Conservation (phyloP, 768 basidiomycete species). For the Lactifluus pinguis region DNA sequence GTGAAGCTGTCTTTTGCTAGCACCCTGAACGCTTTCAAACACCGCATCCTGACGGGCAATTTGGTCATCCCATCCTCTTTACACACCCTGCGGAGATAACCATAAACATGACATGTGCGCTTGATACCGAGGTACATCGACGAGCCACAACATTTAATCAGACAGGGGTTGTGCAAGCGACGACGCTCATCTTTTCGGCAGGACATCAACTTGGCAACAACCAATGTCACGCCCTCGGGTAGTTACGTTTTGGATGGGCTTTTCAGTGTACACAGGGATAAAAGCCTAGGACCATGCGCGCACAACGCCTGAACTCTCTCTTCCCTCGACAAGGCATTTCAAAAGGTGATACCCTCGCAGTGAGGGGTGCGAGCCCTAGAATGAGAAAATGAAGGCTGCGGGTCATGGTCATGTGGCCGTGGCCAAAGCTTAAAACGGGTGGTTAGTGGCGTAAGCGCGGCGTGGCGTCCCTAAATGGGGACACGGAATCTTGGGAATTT, state of each 20-base stretch:
- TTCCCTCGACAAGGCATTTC: not conserved
- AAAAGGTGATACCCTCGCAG: not conserved
- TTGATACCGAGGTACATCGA: not conserved
- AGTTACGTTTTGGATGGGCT: not conserved
- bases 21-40: slow-evolving; percentile 9
- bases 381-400: not conserved
- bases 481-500: slow-evolving; percentile 4
- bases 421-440: not conserved
- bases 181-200: not conserved
- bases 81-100: not conserved
- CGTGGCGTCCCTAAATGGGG: slow-evolving; percentile 9
- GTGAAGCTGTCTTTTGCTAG: not conserved
- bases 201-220: not conserved
- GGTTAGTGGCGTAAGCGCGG: slow-evolving; percentile 1
- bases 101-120: not conserved
- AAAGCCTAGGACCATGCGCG: not conserved
- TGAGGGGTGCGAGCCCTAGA: not conserved
- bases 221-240: not conserved
- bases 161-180: not conserved
- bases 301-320: not conserved
- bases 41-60: slow-evolving; percentile 1
- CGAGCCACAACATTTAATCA: not conserved
- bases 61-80: not conserved
- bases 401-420: not conserved
- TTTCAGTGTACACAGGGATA: not conserved